A percentile compares a stretch with the other conserved stretches of the same genome.
Conservation (phyloP, 192 early-diverging fungal species). For the Entomortierella beljakovae region DNA sequence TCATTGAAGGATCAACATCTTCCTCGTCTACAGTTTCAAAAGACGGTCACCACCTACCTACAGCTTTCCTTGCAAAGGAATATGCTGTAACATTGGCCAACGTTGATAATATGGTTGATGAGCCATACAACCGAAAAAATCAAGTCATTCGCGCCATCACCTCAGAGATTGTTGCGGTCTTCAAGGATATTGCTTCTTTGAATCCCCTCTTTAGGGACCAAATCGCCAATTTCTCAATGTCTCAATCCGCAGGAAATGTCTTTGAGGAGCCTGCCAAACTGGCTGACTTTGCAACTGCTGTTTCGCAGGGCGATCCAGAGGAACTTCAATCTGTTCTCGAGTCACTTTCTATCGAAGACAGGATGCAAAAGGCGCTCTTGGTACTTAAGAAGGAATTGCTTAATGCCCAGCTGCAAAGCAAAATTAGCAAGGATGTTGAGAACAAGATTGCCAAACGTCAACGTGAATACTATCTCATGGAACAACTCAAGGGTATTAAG, state of each 20-base stretch:
- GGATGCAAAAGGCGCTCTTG: constrained; percentile 91
- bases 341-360: constrained; percentile 87
- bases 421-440: constrained; percentile 98
- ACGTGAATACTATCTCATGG: constrained; percentile 99
- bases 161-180: constrained; percentile 94
- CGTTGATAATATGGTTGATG: constrained; percentile 89
- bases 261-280: constrained; percentile 95
- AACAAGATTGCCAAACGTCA: constrained; percentile 97
- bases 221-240: constrained; percentile 97
- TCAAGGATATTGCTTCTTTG: constrained; percentile 95
- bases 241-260: constrained; percentile 94
- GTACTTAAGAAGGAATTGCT: constrained; percentile 98
- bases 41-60: constrained; percentile 29
- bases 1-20: constrained; percentile 1
- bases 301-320: constrained; percentile 91
- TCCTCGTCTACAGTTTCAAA: constrained; percentile 8
- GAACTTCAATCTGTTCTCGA: constrained; percentile 96
- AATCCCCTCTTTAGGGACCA: constrained; percentile 98
- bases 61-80: constrained; percentile 65
- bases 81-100: constrained; percentile 88
- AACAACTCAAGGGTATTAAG: constrained; percentile 99
- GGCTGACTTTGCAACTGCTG: constrained; percentile 97
- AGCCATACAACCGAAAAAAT: constrained; percentile 88
- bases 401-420: constrained; percentile 97
- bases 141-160: constrained; percentile 91